Conservation (phyloP, 495 filamentous ascomycete species). For the Pyrenula aspistea region DNA sequence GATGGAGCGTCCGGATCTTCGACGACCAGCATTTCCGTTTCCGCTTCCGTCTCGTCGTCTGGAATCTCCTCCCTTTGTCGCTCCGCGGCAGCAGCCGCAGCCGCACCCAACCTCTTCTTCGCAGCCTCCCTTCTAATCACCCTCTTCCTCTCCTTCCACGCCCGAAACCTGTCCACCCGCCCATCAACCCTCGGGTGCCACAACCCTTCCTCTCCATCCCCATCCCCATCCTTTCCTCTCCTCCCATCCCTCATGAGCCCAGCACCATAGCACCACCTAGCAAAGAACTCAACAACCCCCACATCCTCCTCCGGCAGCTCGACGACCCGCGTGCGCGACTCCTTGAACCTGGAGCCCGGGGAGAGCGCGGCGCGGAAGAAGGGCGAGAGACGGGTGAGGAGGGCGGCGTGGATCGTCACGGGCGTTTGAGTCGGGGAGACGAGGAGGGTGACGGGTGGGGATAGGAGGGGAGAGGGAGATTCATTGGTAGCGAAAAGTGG, state of each 20-base stretch:
- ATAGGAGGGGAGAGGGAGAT: slow-evolving; percentile 15
- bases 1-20: slow-evolving; percentile 12
- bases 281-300: slow-evolving; percentile 28
- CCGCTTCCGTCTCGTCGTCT: background rate
- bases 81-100: background rate
- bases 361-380: slow-evolving; percentile 38
- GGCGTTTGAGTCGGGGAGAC: slow-evolving; percentile 16
- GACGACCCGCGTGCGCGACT: slow-evolving; percentile 23
- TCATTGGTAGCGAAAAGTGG: slow-evolving; percentile 3
- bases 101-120: too few relatives aligned
- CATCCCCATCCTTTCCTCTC: background rate
- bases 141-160: background rate
- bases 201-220: background rate
- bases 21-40: background rate
- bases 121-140: background rate
- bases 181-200: background rate
- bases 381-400: slow-evolving; percentile 25
- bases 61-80: background rate
- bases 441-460: slow-evolving; percentile 16
- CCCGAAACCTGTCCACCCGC: background rate
- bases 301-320: slow-evolving; percentile 22
- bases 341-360: slow-evolving; percentile 24
- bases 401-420: slow-evolving; percentile 29
- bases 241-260: background rate
- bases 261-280: slow-evolving; percentile 28